These are phyloP conservation scores for Botryotinia narcissicola DNA, from an alignment of 2,329 filamentous ascomycete genomes.

Conservation along the genomic window DNA sequence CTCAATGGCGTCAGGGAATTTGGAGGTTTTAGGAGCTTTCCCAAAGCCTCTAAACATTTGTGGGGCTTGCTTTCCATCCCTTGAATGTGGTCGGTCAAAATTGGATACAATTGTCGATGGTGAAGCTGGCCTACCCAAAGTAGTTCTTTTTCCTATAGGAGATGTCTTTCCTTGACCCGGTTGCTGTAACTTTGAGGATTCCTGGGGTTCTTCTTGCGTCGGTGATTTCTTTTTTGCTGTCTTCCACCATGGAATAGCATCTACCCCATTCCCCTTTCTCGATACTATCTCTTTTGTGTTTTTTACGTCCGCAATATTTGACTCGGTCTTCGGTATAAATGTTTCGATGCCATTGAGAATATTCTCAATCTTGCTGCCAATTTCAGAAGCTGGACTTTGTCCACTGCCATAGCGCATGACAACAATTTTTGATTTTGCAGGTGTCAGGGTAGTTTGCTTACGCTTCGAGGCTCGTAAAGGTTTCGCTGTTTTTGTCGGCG, in stretches of 20 bases:
- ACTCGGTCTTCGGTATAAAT: background rate
- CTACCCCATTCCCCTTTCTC: slow-evolving; percentile 1
- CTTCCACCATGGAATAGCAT: slow-evolving; percentile 22
- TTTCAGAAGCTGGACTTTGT: slow-evolving; percentile 43
- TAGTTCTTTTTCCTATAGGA: background rate
- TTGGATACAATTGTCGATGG: slow-evolving; percentile 11
- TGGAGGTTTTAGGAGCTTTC: slow-evolving; percentile 42
- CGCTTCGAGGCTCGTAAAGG: slow-evolving; percentile 3
- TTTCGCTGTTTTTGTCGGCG: background rate
- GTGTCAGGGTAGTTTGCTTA: background rate
- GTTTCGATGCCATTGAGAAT: slow-evolving; percentile 48
- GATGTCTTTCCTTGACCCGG: background rate
- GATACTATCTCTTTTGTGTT: slow-evolving; percentile 1
- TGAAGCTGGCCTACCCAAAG: slow-evolving; percentile 11
- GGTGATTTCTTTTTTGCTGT: slow-evolving; percentile 17
- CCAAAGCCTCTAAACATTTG: slow-evolving; percentile 31
- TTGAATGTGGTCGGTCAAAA: slow-evolving; percentile 6
- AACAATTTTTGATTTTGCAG: slow-evolving; percentile 44
- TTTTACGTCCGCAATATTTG: background rate
- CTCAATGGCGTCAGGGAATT: slow-evolving; percentile 63
- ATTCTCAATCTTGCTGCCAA: slow-evolving; percentile 61
- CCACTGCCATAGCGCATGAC: slow-evolving; percentile 59
- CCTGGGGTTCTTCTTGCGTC: background rate
- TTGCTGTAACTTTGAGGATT: slow-evolving; percentile 8
- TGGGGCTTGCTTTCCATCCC: slow-evolving; percentile 38